Evolutionary conservation across 2,329 filamentous ascomycete genomes (phyloP).

Genomic region (Botrytis porri): DNA sequence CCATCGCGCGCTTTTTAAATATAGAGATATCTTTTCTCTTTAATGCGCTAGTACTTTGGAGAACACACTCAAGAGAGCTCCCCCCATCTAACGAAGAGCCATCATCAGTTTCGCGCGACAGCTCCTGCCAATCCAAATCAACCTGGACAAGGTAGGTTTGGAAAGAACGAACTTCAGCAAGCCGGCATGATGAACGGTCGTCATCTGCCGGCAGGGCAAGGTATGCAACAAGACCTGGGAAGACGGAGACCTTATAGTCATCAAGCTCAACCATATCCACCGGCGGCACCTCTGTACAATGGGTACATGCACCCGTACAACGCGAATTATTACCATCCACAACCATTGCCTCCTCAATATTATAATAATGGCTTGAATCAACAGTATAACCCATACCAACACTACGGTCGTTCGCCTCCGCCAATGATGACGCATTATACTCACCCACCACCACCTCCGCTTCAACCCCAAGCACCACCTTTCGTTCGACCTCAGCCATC

Average conservation of each 20-base stretch:
- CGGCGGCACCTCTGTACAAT: constrained; percentile 47
- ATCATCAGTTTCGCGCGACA: constrained; percentile 4
- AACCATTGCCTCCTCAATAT: constrained; percentile 58
- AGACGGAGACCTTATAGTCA: constrained; percentile 38
- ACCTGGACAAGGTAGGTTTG: constrained; percentile 31
- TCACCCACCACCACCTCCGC: constrained; percentile 41
- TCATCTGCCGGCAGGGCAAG: constrained; percentile 75
- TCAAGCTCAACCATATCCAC: constrained; percentile 45
- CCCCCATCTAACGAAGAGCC: not conserved
- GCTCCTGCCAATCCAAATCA: constrained; percentile 24
- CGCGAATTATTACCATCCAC: constrained; percentile 48
- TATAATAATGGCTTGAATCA: constrained; percentile 50
- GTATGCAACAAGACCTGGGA: constrained; percentile 40
- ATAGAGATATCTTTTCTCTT: not conserved
- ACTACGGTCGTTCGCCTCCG: constrained; percentile 50
- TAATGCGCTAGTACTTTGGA: not conserved
- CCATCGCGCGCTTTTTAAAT: not conserved
- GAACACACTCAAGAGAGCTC: not conserved
- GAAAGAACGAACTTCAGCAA: constrained; percentile 44
- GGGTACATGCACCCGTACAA: constrained; percentile 51
- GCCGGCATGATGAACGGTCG: constrained; percentile 74
- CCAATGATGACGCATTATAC: constrained; percentile 53
- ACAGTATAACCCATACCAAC: constrained; percentile 44
- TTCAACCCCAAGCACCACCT: constrained; percentile 29
- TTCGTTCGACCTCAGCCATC: constrained; percentile 52